A percentile compares a stretch with the other conserved stretches of the same genome.
Conservation (phyloP, 1,284 basidiomycete species). For the Ustilago bromivora region DNA sequence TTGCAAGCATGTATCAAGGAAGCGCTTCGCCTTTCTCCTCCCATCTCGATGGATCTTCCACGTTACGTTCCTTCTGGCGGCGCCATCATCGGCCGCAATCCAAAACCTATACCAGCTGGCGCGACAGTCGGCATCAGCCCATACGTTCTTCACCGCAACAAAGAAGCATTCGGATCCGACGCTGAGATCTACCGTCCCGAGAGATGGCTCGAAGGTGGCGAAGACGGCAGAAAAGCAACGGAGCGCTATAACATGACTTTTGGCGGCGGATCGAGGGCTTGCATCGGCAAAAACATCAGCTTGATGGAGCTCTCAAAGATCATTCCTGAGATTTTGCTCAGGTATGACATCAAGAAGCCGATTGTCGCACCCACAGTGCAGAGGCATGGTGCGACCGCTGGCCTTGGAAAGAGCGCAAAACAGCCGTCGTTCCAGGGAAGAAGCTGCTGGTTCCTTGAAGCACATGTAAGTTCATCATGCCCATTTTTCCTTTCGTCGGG, state of each 20-base stretch:
- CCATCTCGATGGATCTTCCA: slow-evolving; percentile 65
- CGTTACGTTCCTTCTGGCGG: slow-evolving; percentile 60
- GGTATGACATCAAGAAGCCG: slow-evolving; percentile 51
- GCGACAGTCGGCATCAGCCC: slow-evolving; percentile 62
- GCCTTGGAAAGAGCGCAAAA: not conserved
- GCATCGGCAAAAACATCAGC: slow-evolving; percentile 64
- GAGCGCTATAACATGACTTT: slow-evolving; percentile 56
- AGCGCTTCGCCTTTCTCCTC: slow-evolving; percentile 65
- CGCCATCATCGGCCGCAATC: slow-evolving; percentile 54
- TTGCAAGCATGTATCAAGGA: slow-evolving; percentile 68
- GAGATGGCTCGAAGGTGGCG: slow-evolving; percentile 59
- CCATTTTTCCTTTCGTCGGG: no score
- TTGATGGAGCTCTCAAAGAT: slow-evolving; percentile 64
- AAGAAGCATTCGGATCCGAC: slow-evolving; percentile 56
- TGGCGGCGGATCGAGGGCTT: slow-evolving; percentile 56
- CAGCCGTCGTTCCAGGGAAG: slow-evolving; percentile 38
- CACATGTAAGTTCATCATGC: slow-evolving; percentile 30
- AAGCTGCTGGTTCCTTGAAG: slow-evolving; percentile 51
- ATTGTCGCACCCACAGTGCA: not conserved
- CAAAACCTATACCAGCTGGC: slow-evolving; percentile 51
- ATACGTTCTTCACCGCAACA: slow-evolving; percentile 61
- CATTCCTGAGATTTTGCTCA: slow-evolving; percentile 55
- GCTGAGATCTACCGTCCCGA: slow-evolving; percentile 59
- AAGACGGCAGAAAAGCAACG: slow-evolving; percentile 44
- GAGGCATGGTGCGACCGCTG: not conserved